Percentiles rank a stretch among this genome's conserved stretches.
Evolutionary conservation across 1,284 basidiomycete genomes (phyloP).

Genomic region (Naganishia cerealis): DNA sequence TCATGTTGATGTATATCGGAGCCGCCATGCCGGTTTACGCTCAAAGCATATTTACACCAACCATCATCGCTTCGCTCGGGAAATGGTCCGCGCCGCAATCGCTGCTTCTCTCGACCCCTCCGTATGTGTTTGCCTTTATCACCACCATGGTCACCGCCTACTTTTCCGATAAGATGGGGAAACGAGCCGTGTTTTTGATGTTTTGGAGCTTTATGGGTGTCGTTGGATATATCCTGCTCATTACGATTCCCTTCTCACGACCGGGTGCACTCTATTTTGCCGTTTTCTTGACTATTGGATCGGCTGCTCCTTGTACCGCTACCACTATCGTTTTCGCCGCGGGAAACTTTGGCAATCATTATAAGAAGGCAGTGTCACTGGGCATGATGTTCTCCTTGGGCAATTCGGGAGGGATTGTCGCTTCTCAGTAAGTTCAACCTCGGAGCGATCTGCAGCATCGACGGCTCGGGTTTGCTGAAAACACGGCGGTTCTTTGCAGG

Average conservation of each 20-base stretch:
- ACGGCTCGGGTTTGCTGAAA: slow-evolving; percentile 38
- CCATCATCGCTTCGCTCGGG: slow-evolving; percentile 54
- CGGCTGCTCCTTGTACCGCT: slow-evolving; percentile 54
- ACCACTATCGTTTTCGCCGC: slow-evolving; percentile 56
- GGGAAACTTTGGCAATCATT: slow-evolving; percentile 53
- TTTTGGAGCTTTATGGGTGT: slow-evolving; percentile 52
- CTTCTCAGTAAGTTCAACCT: slow-evolving; percentile 47
- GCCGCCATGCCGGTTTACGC: slow-evolving; percentile 53
- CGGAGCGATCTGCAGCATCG: slow-evolving; percentile 40
- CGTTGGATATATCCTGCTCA: slow-evolving; percentile 55
- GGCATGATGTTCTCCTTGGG: slow-evolving; percentile 57
- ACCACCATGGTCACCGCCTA: slow-evolving; percentile 55
- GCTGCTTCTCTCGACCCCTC: slow-evolving; percentile 53
- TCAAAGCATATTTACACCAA: slow-evolving; percentile 54
- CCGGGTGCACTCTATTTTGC: slow-evolving; percentile 54
- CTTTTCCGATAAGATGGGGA: slow-evolving; percentile 50
- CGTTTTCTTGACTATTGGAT: slow-evolving; percentile 53
- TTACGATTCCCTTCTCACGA: slow-evolving; percentile 43
- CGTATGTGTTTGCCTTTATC: slow-evolving; percentile 57
- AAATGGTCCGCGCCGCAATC: slow-evolving; percentile 51
- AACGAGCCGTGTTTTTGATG: slow-evolving; percentile 55
- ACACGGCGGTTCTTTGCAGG: background rate
- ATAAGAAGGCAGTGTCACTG: slow-evolving; percentile 50
- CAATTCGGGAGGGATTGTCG: slow-evolving; percentile 57
- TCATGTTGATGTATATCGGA: slow-evolving; percentile 53